Conservation (phyloP, 306 rosid species). For the Malus asiatica region DNA sequence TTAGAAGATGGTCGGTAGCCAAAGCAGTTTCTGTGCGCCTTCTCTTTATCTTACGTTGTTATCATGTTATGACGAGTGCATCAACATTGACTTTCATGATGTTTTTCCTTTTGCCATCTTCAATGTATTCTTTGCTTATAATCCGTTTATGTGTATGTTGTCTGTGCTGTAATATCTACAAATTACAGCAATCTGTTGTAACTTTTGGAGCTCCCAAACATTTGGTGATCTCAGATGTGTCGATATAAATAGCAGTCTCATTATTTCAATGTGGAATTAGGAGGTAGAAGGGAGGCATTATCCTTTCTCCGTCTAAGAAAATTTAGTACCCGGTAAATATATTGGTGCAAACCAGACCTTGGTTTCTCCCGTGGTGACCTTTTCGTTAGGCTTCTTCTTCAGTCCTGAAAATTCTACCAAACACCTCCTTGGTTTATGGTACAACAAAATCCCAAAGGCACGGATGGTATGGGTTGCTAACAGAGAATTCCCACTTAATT, state of each 20-base stretch:
- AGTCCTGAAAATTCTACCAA: constrained; percentile 39
- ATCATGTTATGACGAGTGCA: neutral
- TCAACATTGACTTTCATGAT: neutral
- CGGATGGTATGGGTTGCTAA: constrained; percentile 62
- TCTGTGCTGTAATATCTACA: neutral
- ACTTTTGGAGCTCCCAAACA: neutral
- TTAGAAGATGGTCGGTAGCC: constrained; percentile 55
- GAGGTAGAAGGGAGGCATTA: neutral
- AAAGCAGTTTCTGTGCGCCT: neutral
- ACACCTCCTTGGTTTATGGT: constrained; percentile 37
- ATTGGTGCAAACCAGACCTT: constrained; percentile 42
- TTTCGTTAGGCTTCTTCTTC: constrained; percentile 61
- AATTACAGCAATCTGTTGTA: neutral
- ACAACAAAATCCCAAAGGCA: neutral
- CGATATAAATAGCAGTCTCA: too few species aligned
- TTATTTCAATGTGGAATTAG: neutral
- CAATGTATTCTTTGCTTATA: neutral
- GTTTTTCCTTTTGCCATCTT: neutral
- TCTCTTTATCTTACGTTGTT: neutral
- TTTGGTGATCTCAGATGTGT: too few species aligned
- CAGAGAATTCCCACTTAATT: constrained; percentile 36
- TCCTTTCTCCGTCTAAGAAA: neutral
- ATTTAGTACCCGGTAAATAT: neutral
- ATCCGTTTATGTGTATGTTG: neutral
- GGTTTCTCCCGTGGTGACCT: constrained; percentile 25